Percentiles rank a stretch among this genome's conserved stretches.
These are phyloP conservation scores for Eucalyptus melliodora DNA, from an alignment of 345 rosid genomes.

Conservation along the genomic window DNA sequence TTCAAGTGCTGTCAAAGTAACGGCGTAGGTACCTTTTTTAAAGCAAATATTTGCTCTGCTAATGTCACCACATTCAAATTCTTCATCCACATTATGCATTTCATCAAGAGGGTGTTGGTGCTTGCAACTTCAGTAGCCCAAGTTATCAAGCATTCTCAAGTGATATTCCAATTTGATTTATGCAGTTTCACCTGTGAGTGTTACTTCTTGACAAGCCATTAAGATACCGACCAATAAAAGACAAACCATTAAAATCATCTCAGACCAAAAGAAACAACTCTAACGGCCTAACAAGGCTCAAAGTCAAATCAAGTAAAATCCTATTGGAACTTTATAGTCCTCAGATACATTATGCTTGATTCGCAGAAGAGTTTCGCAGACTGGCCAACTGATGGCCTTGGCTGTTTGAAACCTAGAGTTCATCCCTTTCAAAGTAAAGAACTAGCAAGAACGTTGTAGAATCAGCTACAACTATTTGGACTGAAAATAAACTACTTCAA, in stretches of 20 bases:
- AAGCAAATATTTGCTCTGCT: neutral
- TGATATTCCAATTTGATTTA: neutral
- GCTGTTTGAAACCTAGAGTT: neutral
- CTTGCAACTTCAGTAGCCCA: neutral
- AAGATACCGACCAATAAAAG: no score
- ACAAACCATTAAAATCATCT: neutral
- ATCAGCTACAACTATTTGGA: neutral
- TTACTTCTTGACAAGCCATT: neutral
- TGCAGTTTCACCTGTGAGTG: neutral
- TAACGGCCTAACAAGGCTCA: neutral
- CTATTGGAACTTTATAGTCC: neutral
- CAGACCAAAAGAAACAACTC: neutral
- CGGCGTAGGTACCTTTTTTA: neutral
- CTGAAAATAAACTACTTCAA: neutral
- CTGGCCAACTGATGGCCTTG: neutral
- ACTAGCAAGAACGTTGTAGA: neutral
- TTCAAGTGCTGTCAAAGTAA: neutral
- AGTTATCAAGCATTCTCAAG: neutral
- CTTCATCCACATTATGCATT: neutral
- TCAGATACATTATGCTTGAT: neutral
- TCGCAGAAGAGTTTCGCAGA: neutral
- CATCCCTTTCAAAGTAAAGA: neutral
- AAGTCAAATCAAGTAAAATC: neutral
- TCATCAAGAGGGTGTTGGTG: neutral
- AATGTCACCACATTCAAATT: neutral